Base-by-base conservation (phyloP, 139 green algal species). In the Chlorella sp. region DNA sequence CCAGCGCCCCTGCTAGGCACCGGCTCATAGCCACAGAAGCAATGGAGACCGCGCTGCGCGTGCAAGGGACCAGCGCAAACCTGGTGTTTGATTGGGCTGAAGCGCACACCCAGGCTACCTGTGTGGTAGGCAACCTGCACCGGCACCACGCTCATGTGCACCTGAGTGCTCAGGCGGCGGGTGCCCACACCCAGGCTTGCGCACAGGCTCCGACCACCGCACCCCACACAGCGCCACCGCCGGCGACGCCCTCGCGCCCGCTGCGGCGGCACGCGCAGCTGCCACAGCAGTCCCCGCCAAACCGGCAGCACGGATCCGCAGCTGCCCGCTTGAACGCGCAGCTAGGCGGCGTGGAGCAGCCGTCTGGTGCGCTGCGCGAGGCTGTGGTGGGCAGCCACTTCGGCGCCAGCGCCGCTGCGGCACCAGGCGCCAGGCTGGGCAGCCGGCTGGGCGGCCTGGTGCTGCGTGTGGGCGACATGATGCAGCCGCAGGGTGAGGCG, bases 401-500 rank as follows among this genome's bases (percentile, higher is more conserved):
- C 3, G n/a, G n/a, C 36, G 71, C 32, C 32, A 34, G 26, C 26
- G 40, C 78, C 39, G 0, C 5, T 26, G 39, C 79, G 15, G 42
- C 79, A 40, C 28, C 30, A 4, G 77, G 34, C 11, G 30, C 40
- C 40, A 28, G 26, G 75, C 28, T 40, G 68, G 69, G 18, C 61
- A 36, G 82, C 42, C 68, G 69, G 11, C 42, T 87, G 81, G 21
- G 39, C 19, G 78, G 78, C 34, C 18, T 77, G 48, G 88, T 57
- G 64, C 76, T 91, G 69, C 42, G 76, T 1, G 87, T 93, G 4
- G 87, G 86, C 24, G 82, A 73, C 76, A 78, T 87, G 73, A 66
- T 91, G 60, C 87, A 90, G 30, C 91, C 91, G 2, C 77, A 84
- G 30, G 91, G 91, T 30, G 88, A 91, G 30, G 76, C 88, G 28